Percentiles rank a stretch among this genome's conserved stretches.
phyloP scores from a whole-genome alignment of 2,329 filamentous ascomycete genomes.

The Alternaria postmessia region DNA sequence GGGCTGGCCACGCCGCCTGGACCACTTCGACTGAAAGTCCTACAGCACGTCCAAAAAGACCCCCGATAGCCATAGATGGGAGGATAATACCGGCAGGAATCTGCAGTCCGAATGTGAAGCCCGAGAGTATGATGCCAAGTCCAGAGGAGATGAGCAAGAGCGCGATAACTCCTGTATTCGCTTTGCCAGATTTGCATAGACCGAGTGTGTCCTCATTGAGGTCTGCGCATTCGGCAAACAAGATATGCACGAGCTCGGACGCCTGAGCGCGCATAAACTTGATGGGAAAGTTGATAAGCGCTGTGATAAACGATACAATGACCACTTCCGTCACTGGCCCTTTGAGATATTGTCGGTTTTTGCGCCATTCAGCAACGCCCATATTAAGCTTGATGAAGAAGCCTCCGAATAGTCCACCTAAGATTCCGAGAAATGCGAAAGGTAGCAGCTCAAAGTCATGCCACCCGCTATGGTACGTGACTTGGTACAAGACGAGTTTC shows the following conservation, averaged over 20 bases:
- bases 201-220: conserved; percentile 86
- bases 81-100: conserved; percentile 96
- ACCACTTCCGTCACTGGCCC: conserved; percentile 82
- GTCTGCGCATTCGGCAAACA: conserved; percentile 89
- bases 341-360: conserved; percentile 69
- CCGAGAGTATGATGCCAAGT: conserved; percentile 84
- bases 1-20: conserved; percentile 79
- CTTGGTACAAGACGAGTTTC: conserved; percentile 94
- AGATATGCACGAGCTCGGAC: conserved; percentile 86
- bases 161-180: conserved; percentile 81
- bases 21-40: conserved; percentile 90
- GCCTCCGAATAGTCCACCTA: conserved; percentile 93
- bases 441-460: conserved; percentile 93
- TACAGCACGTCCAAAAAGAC: conserved; percentile 85
- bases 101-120: conserved; percentile 90
- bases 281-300: conserved; percentile 93
- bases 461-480: conserved; percentile 91
- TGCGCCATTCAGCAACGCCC: conserved; percentile 82
- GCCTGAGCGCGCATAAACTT: conserved; percentile 94
- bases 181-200: conserved; percentile 86
- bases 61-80: conserved; percentile 94
- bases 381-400: conserved; percentile 96
- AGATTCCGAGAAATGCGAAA: conserved; percentile 83
- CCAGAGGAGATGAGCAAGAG: conserved; percentile 82
- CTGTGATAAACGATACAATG: conserved; percentile 80